A percentile compares a stretch with the other conserved stretches of the same genome.
phyloP scores from a whole-genome alignment of 306 rosid species.

The Astragalus membranaceus region DNA sequence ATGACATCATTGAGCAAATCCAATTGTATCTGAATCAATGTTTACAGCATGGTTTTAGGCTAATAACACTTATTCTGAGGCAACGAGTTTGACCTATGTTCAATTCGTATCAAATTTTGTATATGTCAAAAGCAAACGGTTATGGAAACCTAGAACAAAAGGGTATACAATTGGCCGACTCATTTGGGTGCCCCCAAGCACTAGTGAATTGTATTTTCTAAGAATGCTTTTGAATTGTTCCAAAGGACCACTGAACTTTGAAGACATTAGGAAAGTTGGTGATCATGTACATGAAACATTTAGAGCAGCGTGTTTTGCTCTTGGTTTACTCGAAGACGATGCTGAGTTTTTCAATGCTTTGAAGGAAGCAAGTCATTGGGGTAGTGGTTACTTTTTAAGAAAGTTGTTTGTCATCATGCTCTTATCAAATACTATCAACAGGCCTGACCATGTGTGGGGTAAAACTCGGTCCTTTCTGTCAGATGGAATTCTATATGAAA shows the following conservation, averaged over 20 bases:
- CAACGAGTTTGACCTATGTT: background rate
- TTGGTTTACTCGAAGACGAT: background rate
- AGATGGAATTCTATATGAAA: background rate
- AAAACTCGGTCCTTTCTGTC: background rate
- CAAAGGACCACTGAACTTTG: background rate
- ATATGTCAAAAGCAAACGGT: background rate
- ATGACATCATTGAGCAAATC: background rate
- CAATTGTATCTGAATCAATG: background rate
- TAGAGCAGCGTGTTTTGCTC: background rate
- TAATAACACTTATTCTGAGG: background rate
- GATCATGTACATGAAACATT: background rate
- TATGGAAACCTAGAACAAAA: no score
- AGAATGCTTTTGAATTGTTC: no score
- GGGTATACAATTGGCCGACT: background rate
- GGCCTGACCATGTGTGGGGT: background rate
- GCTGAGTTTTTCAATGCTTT: background rate
- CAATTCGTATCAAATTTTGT: background rate
- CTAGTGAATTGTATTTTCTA: no score
- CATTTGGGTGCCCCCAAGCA: background rate
- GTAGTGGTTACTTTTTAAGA: background rate
- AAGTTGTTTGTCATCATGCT: background rate
- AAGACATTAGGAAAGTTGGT: background rate
- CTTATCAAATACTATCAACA: background rate
- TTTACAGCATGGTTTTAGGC: no score
- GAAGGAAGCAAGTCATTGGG: background rate